Percentiles rank a stretch among this genome's conserved stretches.
These are phyloP conservation scores for Gastrolobium villosum DNA, from an alignment of 306 rosid genomes.

Conservation along the genomic window DNA sequence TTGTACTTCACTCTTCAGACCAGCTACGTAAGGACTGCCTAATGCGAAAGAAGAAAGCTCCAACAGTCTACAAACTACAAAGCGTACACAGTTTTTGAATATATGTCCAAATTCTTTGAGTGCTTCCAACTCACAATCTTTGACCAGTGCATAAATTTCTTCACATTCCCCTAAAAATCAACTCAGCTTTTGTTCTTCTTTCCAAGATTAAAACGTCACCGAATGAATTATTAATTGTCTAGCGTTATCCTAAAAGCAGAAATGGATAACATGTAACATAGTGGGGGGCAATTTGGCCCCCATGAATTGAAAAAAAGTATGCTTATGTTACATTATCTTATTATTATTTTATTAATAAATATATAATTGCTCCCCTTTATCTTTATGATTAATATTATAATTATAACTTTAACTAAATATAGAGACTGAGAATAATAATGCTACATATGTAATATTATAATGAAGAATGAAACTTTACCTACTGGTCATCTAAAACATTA, in stretches of 20 bases:
- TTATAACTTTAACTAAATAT: neutral
- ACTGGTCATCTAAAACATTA: neutral
- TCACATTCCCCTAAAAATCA: neutral
- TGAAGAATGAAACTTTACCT: too few species aligned
- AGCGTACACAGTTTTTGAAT: slow-evolving; percentile 7
- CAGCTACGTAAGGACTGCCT: neutral
- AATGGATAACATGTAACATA: neutral
- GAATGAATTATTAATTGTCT: neutral
- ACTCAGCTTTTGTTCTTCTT: neutral
- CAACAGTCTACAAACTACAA: neutral
- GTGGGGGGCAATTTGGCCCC: too few species aligned
- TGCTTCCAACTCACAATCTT: slow-evolving; percentile 32
- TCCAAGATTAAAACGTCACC: neutral
- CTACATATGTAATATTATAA: neutral
- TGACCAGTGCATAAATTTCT: neutral
- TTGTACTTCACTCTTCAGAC: neutral
- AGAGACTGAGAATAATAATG: neutral
- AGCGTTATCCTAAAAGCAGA: too few species aligned
- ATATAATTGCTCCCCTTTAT: neutral
- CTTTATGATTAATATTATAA: neutral
- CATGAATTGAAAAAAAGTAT: neutral
- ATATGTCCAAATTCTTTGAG: slow-evolving; percentile 6
- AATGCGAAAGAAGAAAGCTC: neutral
- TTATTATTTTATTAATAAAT: neutral
- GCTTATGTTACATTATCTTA: neutral